Percentiles rank a stretch among this genome's conserved stretches.
Conservation (phyloP, 345 rosid genomes). For the Gossypium australe region DNA sequence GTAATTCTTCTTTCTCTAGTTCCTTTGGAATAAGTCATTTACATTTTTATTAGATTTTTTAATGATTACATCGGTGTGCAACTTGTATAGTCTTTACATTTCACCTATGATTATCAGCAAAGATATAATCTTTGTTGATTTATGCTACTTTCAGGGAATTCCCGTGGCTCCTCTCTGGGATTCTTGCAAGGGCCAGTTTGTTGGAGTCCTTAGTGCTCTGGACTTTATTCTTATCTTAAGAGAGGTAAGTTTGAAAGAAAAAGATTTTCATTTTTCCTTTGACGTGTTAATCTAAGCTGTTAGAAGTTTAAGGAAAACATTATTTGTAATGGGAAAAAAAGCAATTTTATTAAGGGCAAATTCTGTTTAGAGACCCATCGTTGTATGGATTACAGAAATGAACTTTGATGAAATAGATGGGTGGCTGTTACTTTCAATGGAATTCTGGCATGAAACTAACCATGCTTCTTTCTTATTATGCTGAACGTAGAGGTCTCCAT, state of each 20-base stretch:
- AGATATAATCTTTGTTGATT: conserved; percentile 19
- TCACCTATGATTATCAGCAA: background rate
- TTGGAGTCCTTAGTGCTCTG: conserved; percentile 76
- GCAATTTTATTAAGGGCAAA: background rate
- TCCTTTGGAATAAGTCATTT: background rate
- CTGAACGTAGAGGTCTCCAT: background rate
- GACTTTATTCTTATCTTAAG: conserved; percentile 75
- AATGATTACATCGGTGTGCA: background rate
- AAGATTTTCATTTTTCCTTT: background rate
- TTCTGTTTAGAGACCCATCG: background rate
- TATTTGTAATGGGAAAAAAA: background rate
- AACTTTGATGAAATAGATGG: background rate
- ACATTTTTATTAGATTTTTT: background rate
- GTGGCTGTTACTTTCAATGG: background rate
- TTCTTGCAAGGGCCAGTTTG: conserved; percentile 55
- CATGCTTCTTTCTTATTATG: background rate
- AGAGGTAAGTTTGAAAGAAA: conserved; percentile 44
- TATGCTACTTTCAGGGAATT: conserved; percentile 49
- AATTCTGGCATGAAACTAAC: background rate
- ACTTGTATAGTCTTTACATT: background rate
- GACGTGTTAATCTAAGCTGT: conserved; percentile 6
- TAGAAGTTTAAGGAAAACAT: background rate
- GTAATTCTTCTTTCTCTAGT: background rate
- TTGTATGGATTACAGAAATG: background rate
- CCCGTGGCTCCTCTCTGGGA: conserved; percentile 91